Evolutionary conservation across 345 rosid genomes (phyloP), one percentile per base, ranked within the genome.

Genomic region (Citrus medica): DNA sequence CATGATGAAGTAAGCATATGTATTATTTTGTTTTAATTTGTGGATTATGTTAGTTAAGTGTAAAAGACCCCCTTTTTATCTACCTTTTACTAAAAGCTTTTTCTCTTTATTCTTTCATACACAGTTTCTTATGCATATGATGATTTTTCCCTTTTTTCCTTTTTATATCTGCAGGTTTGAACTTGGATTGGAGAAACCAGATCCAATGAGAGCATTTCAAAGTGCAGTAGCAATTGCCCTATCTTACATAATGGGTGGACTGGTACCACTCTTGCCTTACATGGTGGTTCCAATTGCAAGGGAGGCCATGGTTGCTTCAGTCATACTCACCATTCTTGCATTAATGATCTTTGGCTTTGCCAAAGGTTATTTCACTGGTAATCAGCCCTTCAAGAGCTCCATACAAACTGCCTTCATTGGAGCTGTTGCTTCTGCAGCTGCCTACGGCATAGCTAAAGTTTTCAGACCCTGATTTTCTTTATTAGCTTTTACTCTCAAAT

Each of bases 401-500:
- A 9, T 83, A 9, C 86, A 83, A 68, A 81, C 86, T 55, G 85
- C 86, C 17, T 42, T 81, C 69, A 81, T 83, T 4, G 86, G 87
- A 16, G 84, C 84, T 62, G 60, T 79, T 7, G 86, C 88, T 12
- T 85, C 88, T 25, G 84, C 88, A 10, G 83, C 86, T 69, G 84
- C 88, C 22, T 85, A 75, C 72, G 65, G 67, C 79, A 55, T 83
- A 9, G 88, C 88, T 32, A 85, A 79, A 48, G 7, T 69, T 61
- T 73, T 75, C 66, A 25, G 46, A 35, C 42, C 9, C 22, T 69
- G 74, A 63, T 16, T 6, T 28, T 2, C 10, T 55, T 17, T 5
- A 27, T 55, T 42, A 42, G 48, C 48, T 56, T 22, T 27, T 70
- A 21, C 5, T 42, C 13, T 42, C 7, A 42, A 62, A 6, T 42